Percentiles rank a stretch among this genome's conserved stretches.
Evolutionary conservation across 768 basidiomycete species (phyloP).

Genomic region (Leccinum rimulosum): DNA sequence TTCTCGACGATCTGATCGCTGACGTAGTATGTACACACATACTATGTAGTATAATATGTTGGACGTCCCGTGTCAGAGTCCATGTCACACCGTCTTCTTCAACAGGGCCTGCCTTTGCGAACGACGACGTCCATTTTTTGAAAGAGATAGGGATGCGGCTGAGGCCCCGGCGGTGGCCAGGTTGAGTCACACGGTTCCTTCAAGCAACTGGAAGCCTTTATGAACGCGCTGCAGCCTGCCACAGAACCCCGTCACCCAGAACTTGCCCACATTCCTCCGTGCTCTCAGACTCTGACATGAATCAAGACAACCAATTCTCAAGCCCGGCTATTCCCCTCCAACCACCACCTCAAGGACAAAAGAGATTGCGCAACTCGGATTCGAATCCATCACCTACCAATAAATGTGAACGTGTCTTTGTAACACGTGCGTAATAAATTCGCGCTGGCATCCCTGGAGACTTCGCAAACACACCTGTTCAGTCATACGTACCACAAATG

Average conservation of each 20-base stretch:
- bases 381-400: not conserved
- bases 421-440: not conserved
- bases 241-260: no score
- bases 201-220: no score
- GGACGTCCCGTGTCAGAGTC: conserved; percentile 13
- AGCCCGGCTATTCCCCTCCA: no score
- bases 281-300: no score
- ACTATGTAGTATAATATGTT: no score
- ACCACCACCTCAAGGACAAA: not conserved
- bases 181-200: no score
- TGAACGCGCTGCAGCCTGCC: no score
- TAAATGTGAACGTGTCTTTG: not conserved
- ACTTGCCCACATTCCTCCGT: no score
- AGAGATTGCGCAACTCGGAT: not conserved
- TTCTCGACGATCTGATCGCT: not conserved
- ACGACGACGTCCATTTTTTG: conserved; percentile 83
- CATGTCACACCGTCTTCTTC: conserved; percentile 39
- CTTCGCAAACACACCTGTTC: not conserved
- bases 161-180: not conserved
- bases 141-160: conserved; percentile 57
- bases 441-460: not conserved
- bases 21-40: not conserved
- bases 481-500: not conserved
- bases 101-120: conserved; percentile 56
- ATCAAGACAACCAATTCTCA: not conserved